Base-by-base conservation (phyloP, 768 basidiomycete genomes). In the Kwoniella europaea region DNA sequence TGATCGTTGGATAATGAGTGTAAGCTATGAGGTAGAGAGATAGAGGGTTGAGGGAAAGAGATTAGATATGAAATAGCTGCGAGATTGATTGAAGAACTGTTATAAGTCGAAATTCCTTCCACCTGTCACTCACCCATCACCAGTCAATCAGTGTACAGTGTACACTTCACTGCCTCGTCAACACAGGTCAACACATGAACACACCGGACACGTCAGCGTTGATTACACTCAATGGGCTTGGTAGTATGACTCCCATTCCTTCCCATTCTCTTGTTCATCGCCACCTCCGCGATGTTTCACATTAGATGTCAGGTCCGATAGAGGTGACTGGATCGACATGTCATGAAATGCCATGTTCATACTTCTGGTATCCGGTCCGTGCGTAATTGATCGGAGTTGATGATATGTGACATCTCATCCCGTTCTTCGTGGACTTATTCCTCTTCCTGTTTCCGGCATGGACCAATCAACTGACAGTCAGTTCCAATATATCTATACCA, bases 101-200 rank as follows among this genome's bases (percentile, higher is more conserved):
- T 60, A 35, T n/a, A 3, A 4, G 24, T 1, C 10, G 9, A 55
- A 55, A 12, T 55, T 55, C 54, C 54, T 55, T 55, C 24, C n/a
- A 55, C n/a, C n/a, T 22, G 20, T n/a, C 54, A 55, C 4, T 55
- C 54, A 55, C 15, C 24, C 54, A 22, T 22, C 24, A 50, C 18
- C 18, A 16, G 46, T 18, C 12, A 50, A 18, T 50, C 18, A 50
- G 46, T 50, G 29, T 59, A 41, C 16, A 59, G 24, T 16, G 35
- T 35, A 35, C 57, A 59, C 57, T 29, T 59, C 57, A 59, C 57
- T n/a, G 57, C 29, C 57, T 59, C 57, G 57, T 59, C 57, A 59
- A 41, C n/a, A 22, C 16, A 18, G 15, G 16, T 22, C 29, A 27
- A 59, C 15, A 20, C 9, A 41, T 15, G 12, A 41, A 59, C 22